Percentiles rank a stretch among this genome's conserved stretches.
These are phyloP conservation scores for Flaveria sonorensis DNA, from an alignment of 129 eudicot species.

Conservation along the genomic window DNA sequence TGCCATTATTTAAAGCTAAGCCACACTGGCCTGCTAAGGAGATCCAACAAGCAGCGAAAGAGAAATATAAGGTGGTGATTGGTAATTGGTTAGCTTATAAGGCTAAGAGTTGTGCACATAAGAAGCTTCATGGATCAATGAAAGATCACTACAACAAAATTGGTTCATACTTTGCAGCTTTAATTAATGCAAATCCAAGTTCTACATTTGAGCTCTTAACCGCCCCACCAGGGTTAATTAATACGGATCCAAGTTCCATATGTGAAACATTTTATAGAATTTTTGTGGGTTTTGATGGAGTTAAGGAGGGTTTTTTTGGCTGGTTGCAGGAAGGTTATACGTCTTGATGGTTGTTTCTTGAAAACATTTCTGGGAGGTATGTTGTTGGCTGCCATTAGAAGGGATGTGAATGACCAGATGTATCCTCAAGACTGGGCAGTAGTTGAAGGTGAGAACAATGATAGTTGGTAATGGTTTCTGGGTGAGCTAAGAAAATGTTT, in stretches of 20 bases:
- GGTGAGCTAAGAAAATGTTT: background rate
- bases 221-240: too few species aligned
- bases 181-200: background rate
- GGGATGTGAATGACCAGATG: background rate
- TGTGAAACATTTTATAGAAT: too few species aligned
- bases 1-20: background rate
- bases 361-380: too few species aligned
- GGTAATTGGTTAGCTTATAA: background rate
- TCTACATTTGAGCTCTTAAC: too few species aligned
- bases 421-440: background rate
- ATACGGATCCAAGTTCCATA: too few species aligned
- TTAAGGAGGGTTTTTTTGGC: too few species aligned
- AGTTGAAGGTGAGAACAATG: background rate
- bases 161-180: background rate
- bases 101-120: background rate
- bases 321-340: too few species aligned
- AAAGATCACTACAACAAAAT: background rate
- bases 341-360: too few species aligned
- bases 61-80: background rate
- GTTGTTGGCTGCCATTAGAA: too few species aligned
- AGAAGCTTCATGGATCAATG: background rate
- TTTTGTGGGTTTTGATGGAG: too few species aligned
- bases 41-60: background rate
- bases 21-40: background rate
- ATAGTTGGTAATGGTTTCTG: background rate